Percentiles rank a stretch among this genome's conserved stretches.
These are phyloP conservation scores for Linaria vulgaris DNA, from an alignment of 257 asterid genomes.

Conservation along the genomic window DNA sequence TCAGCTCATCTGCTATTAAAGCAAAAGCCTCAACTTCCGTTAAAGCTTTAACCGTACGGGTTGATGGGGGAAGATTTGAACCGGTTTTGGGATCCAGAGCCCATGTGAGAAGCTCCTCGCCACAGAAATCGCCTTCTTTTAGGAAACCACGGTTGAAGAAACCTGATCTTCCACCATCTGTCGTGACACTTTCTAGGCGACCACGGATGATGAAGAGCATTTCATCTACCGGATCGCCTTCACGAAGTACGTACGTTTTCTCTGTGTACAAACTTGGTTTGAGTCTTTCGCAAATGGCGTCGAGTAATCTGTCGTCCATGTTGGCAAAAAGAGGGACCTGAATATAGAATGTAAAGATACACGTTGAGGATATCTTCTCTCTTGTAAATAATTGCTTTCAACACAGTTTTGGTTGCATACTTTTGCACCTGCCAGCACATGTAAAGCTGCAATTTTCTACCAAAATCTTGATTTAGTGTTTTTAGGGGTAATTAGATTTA, in stretches of 20 bases:
- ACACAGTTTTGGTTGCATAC: background rate
- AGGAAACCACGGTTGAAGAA: constrained; percentile 84
- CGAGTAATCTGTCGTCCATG: constrained; percentile 93
- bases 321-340: constrained; percentile 97
- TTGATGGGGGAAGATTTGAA: constrained; percentile 85
- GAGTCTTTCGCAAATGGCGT: constrained; percentile 93
- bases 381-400: too few species aligned
- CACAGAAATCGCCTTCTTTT: constrained; percentile 86
- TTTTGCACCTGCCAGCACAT: background rate
- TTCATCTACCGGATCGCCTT: constrained; percentile 93
- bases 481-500: too few species aligned
- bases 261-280: constrained; percentile 94
- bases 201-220: constrained; percentile 97
- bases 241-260: constrained; percentile 72
- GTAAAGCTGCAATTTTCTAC: background rate
- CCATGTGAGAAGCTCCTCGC: constrained; percentile 99
- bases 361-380: background rate
- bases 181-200: constrained; percentile 84
- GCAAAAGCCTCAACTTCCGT: constrained; percentile 98
- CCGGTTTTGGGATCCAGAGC: constrained; percentile 89
- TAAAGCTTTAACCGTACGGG: constrained; percentile 86
- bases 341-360: constrained; percentile 11
- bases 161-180: constrained; percentile 97
- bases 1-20: constrained; percentile 79
- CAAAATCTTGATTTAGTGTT: too few species aligned